Evolutionary conservation across 441 rosid genomes (phyloP), one percentile per base, ranked within the genome.

Genomic region (Capsella rubella): DNA sequence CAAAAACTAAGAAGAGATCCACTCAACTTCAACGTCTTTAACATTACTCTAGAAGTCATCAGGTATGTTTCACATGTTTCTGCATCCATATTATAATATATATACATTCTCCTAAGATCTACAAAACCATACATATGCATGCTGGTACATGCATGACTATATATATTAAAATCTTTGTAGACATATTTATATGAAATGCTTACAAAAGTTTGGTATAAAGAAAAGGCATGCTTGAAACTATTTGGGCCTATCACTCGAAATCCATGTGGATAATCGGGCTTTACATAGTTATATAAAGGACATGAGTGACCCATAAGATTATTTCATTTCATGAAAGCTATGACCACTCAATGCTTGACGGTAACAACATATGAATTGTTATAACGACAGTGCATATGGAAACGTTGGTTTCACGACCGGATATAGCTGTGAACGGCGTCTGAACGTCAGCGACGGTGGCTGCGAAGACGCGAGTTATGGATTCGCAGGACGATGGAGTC

Each of bases 321-420:
- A 62, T n/a, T 43, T 8, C 32, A 25, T 18, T 25, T 10, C 14
- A 67, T 18, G 25, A 55, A 28, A 69, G 21, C 3, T 40, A 51
- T 40, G 51, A 16, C 37, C 13, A 8, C 15, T 52, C 7, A 0
- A 5, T 12, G 15, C 29, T n/a, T 58, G 28, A 34, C 16, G 12
- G 6, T 72, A 60, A 16, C 7, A 45, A 43, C 50, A 34, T 35
- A 29, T 37, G 1, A 40, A 28, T 12, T 49, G 32, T 40, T 31
- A 21, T 61, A 8, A 43, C 18, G 53, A 29, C 84, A 88, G 93
- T 55, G 90, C 89, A 8, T 90, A 90, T 49, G 94, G 94, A 4
- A 86, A 86, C 53, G 96, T 90, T 16, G 96, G 96, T 3, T 86
- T 84, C 65, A 62, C 93, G 18, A 82, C 74, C 10, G 93, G 93